Conservation (phyloP, 2,329 filamentous ascomycete species). For the Apiospora phragmitis region DNA sequence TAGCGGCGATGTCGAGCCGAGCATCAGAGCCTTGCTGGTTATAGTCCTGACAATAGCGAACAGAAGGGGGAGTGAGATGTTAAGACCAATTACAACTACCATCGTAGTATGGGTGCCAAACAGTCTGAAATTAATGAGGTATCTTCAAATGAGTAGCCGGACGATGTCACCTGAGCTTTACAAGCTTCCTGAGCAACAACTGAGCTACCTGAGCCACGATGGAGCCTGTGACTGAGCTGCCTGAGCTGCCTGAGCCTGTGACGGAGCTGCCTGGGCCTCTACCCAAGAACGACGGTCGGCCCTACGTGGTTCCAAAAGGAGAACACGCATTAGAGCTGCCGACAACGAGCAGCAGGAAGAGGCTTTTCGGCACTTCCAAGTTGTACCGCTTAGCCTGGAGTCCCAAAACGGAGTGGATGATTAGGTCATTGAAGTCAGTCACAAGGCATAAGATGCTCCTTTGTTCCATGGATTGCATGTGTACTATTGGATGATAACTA, state of each 20-base stretch:
- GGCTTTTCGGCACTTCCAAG: background rate
- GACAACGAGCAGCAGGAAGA: background rate
- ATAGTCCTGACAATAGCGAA: no score
- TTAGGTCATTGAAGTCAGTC: background rate
- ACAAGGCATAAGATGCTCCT: background rate
- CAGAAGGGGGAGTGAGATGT: no score
- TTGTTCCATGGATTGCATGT: background rate
- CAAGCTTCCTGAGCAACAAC: background rate
- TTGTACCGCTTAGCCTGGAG: background rate
- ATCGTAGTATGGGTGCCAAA: no score
- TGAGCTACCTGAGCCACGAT: background rate
- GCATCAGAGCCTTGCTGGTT: no score
- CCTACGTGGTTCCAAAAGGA: background rate
- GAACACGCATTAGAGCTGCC: background rate
- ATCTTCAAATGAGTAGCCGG: background rate
- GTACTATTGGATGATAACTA: no score
- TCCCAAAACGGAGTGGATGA: background rate
- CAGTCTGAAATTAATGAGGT: no score
- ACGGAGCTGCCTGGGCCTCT: background rate
- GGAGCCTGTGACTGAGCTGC: no score
- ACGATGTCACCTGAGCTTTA: background rate
- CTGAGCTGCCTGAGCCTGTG: background rate
- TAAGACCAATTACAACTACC: no score
- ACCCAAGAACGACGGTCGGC: background rate
- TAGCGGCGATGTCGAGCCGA: no score